phyloP scores from a whole-genome alignment of 331 rosid species.

The Saraca asoca region DNA sequence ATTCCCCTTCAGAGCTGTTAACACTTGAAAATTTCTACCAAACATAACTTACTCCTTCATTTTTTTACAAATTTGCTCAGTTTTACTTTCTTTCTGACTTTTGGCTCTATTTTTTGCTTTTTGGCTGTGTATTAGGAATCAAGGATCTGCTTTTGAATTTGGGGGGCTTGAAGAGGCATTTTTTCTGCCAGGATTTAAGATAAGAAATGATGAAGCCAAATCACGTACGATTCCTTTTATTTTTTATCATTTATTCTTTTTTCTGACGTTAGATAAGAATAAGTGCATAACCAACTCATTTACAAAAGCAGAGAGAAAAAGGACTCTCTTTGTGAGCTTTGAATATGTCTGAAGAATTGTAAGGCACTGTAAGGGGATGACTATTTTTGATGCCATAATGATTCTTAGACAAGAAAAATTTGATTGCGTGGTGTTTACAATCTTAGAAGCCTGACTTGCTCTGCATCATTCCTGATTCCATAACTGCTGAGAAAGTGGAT shows the following conservation, averaged over 20 bases:
- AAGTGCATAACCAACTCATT: conserved; percentile 41
- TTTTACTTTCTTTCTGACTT: conserved; percentile 6
- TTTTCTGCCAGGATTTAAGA: conserved; percentile 66
- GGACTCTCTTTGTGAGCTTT: conserved; percentile 35
- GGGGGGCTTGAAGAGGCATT: conserved; percentile 96
- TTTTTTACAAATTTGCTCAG: conserved; percentile 18
- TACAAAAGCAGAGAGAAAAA: conserved; percentile 45
- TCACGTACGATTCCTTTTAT: conserved; percentile 58
- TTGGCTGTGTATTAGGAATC: conserved; percentile 51
- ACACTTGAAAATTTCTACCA: background rate
- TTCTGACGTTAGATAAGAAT: conserved; percentile 53
- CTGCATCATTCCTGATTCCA: conserved; percentile 72
- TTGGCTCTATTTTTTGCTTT: background rate
- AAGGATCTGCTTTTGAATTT: conserved; percentile 74
- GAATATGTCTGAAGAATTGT: conserved; percentile 46
- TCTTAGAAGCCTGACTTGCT: conserved; percentile 54
- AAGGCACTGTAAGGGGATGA: conserved; percentile 33
- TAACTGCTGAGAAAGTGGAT: conserved; percentile 62
- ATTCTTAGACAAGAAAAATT: conserved; percentile 52
- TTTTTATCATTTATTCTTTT: conserved; percentile 30
- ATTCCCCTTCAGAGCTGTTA: conserved; percentile 11
- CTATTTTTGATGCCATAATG: conserved; percentile 72
- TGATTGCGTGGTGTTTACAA: conserved; percentile 67
- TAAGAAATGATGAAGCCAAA: conserved; percentile 71
- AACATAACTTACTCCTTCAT: conserved; percentile 10